phyloP scores from a whole-genome alignment of 176 grass and related monocot genomes.

The Typha latifolia region DNA sequence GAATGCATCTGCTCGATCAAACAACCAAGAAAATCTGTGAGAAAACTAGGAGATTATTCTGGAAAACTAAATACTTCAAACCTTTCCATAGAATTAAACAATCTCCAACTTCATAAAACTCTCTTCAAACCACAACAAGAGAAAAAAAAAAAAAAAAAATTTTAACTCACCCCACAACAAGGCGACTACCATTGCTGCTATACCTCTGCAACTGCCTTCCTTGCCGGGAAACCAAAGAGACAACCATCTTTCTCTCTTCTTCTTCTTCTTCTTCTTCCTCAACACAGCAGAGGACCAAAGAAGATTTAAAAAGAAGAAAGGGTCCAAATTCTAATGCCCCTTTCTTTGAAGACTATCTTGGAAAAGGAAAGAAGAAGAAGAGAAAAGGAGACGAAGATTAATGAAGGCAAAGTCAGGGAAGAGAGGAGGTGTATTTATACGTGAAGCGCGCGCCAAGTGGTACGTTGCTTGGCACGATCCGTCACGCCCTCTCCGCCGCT shows the following conservation, averaged over 20 bases:
- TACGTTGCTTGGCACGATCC: too few species aligned
- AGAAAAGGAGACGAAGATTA: too few species aligned
- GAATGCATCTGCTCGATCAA: constrained; percentile 33
- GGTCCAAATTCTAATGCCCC: too few species aligned
- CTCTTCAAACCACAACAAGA: background rate
- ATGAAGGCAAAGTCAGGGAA: too few species aligned
- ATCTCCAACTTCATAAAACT: background rate
- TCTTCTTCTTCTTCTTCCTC: background rate
- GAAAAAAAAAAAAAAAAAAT: background rate
- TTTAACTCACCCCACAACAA: constrained; percentile 36
- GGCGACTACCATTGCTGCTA: constrained; percentile 22
- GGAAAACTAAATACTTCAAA: background rate
- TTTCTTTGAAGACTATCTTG: too few species aligned
- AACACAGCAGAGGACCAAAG: too few species aligned
- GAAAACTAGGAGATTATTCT: background rate
- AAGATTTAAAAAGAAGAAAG: too few species aligned
- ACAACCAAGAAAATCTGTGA: background rate
- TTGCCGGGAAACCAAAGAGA: constrained; percentile 23
- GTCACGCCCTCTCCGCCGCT: too few species aligned
- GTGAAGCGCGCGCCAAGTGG: too few species aligned
- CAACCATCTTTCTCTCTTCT: constrained; percentile 5
- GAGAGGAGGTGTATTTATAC: too few species aligned
- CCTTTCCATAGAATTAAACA: too few species aligned
- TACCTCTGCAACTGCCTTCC: constrained; percentile 41
- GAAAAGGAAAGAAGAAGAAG: too few species aligned